phyloP scores from a whole-genome alignment of 2,329 filamentous ascomycete genomes.

The Hypoxylon sp. region DNA sequence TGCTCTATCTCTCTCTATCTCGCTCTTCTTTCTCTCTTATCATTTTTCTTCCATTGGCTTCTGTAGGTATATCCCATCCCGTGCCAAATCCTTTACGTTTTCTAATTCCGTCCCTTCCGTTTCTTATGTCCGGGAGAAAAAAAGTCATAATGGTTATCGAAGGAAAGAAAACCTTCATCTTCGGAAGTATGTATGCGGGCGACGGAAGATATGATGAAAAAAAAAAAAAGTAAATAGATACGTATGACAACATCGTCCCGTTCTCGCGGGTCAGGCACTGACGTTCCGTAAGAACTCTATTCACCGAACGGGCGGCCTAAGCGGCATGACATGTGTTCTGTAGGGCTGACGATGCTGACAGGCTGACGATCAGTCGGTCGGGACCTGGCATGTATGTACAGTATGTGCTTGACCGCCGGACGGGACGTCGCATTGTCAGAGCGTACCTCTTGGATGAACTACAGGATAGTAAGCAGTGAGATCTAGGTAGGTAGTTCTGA shows the following conservation, averaged over 20 bases:
- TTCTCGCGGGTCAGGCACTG: slow-evolving; percentile 4
- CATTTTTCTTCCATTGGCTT: no score
- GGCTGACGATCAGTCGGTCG: slow-evolving; percentile 12
- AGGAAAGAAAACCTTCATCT: not conserved
- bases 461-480: not conserved
- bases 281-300: slow-evolving; percentile 30
- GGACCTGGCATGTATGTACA: slow-evolving; percentile 9
- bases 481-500: no score
- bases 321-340: not conserved
- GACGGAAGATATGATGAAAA: not conserved
- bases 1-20: no score
- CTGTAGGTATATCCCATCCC: not conserved
- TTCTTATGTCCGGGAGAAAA: no score
- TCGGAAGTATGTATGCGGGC: not conserved
- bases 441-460: no score
- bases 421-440: slow-evolving; percentile 2
- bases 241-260: no score
- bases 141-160: no score
- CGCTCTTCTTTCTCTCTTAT: no score
- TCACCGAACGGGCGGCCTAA: not conserved
- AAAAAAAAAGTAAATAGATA: not conserved
- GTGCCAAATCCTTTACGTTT: no score
- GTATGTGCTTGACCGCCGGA: slow-evolving; percentile 15
- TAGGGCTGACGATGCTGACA: slow-evolving; percentile 33
- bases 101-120: no score